Evolutionary conservation across 768 basidiomycete species (phyloP).

Genomic region (Coprinopsis strossmayeri): DNA sequence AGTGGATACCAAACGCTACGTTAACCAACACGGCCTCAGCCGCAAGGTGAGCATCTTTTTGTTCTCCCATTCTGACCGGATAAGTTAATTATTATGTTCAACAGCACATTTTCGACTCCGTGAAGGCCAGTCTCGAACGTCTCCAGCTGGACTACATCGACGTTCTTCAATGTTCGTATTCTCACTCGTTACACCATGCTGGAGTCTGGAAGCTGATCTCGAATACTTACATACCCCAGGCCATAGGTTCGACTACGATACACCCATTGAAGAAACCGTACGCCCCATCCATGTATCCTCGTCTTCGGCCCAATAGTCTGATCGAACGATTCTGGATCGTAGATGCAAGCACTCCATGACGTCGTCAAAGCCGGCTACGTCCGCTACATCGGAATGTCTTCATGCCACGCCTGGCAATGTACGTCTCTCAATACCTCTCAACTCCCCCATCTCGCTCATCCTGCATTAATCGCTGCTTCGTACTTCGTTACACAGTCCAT

Average conservation of each 20-base stretch:
- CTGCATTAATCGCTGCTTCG: not conserved
- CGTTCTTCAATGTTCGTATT: constrained; percentile 62
- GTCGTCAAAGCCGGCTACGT: constrained; percentile 61
- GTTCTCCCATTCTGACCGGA: constrained; percentile 7
- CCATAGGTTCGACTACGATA: constrained; percentile 50
- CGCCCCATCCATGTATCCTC: constrained; percentile 1
- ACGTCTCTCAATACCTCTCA: too few relatives aligned
- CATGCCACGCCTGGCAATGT: constrained; percentile 53
- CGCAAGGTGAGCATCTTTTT: constrained; percentile 20
- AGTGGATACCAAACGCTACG: constrained; percentile 39
- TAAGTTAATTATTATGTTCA: constrained; percentile 5
- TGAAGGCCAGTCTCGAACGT: constrained; percentile 55
- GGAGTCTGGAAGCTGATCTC: constrained; percentile 10
- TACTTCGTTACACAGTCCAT: constrained; percentile 29
- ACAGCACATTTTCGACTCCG: constrained; percentile 68
- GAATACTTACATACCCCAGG: constrained; percentile 20
- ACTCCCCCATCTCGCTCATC: too few relatives aligned
- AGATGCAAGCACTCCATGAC: constrained; percentile 67
- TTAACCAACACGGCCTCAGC: constrained; percentile 45
- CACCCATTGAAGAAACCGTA: constrained; percentile 53
- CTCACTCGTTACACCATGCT: not conserved
- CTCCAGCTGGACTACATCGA: constrained; percentile 76
- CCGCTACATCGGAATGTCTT: constrained; percentile 54
- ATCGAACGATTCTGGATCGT: too few relatives aligned
- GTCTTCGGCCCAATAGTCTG: not conserved